A percentile compares a stretch with the other conserved stretches of the same genome.
Evolutionary conservation across 2,329 filamentous ascomycete genomes (phyloP).

Genomic region (Chalaropsis thielavioides): DNA sequence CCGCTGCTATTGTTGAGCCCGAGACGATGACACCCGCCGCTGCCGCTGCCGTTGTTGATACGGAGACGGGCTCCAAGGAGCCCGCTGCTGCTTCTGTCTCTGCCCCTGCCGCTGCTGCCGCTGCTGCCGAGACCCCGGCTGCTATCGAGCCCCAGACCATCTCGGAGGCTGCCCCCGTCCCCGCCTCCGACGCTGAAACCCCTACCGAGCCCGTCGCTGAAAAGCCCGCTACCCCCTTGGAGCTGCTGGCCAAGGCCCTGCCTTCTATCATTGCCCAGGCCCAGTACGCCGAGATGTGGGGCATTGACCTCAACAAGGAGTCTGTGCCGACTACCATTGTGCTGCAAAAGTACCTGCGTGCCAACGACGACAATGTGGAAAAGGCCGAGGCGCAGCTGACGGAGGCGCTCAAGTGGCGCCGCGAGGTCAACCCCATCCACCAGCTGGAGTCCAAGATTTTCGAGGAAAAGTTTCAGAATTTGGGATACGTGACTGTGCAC

Average conservation of each 20-base stretch:
- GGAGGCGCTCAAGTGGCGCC: slow-evolving; percentile 71
- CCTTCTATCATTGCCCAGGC: slow-evolving; percentile 41
- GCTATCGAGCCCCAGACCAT: neutral
- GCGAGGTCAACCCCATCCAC: slow-evolving; percentile 55
- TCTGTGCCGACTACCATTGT: slow-evolving; percentile 69
- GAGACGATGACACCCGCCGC: neutral
- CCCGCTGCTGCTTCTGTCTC: neutral
- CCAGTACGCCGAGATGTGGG: slow-evolving; percentile 71
- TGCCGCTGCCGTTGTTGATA: neutral
- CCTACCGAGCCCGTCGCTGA: slow-evolving; percentile 13
- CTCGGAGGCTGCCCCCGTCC: neutral
- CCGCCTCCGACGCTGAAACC: slow-evolving; percentile 11
- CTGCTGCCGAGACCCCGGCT: neutral
- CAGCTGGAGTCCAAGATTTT: slow-evolving; percentile 50
- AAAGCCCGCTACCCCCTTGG: slow-evolving; percentile 29
- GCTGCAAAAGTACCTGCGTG: slow-evolving; percentile 84
- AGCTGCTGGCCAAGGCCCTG: slow-evolving; percentile 44
- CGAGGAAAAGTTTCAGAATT: slow-evolving; percentile 56
- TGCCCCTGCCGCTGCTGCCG: neutral
- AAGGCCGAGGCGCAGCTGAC: slow-evolving; percentile 65
- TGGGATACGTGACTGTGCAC: slow-evolving; percentile 73
- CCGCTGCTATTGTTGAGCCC: neutral
- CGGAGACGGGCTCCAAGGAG: neutral
- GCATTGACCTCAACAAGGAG: slow-evolving; percentile 48
- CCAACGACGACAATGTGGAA: slow-evolving; percentile 62